Percentiles rank a stretch among this genome's conserved stretches.
phyloP scores from a whole-genome alignment of 1,284 basidiomycete species.

The Trametes sp. region DNA sequence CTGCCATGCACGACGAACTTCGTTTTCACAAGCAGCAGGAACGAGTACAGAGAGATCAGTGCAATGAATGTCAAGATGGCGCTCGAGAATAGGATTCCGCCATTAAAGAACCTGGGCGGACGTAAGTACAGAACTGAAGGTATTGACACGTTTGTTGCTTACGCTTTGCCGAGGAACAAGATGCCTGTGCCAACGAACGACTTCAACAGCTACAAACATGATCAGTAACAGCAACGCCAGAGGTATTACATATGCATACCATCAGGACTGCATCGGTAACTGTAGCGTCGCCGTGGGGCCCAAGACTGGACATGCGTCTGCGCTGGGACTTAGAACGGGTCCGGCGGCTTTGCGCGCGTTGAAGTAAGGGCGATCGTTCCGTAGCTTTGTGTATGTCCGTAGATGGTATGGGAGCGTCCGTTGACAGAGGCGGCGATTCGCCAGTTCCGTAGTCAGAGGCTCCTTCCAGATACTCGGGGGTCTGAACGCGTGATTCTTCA shows the following conservation, averaged over 20 bases:
- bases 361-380: slow-evolving; percentile 43
- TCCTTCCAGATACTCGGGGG: slow-evolving; percentile 25
- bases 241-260: slow-evolving; percentile 55
- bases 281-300: slow-evolving; percentile 82
- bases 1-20: slow-evolving; percentile 92
- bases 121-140: slow-evolving; percentile 16
- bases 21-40: slow-evolving; percentile 90
- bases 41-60: slow-evolving; percentile 90
- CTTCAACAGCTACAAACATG: slow-evolving; percentile 75
- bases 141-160: slow-evolving; percentile 39
- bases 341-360: slow-evolving; percentile 25
- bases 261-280: slow-evolving; percentile 91
- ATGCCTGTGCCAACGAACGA: slow-evolving; percentile 98
- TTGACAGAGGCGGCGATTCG: slow-evolving; percentile 21
- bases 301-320: slow-evolving; percentile 57
- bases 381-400: slow-evolving; percentile 33
- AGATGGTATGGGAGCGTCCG: slow-evolving; percentile 39
- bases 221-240: slow-evolving; percentile 9
- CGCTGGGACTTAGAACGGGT: slow-evolving; percentile 61
- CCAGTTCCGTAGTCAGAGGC: slow-evolving; percentile 22
- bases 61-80: slow-evolving; percentile 86
- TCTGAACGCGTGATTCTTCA: slow-evolving; percentile 31
- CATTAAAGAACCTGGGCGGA: slow-evolving; percentile 85
- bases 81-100: slow-evolving; percentile 91
- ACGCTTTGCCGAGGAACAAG: slow-evolving; percentile 95